Base-by-base conservation (phyloP, 257 asterid genomes). In the Cruciata laevipes region DNA sequence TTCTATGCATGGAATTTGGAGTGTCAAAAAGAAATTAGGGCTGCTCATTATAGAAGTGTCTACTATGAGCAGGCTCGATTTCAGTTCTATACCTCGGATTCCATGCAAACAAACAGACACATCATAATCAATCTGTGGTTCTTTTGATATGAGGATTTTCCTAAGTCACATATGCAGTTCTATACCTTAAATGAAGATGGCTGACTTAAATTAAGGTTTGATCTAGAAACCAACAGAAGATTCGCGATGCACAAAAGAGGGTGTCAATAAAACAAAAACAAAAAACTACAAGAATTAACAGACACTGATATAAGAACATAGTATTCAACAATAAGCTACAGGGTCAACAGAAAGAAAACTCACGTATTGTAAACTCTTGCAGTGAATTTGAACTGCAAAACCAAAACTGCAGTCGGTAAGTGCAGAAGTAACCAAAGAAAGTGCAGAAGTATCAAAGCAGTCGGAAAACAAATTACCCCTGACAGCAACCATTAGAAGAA, bases 341-440 rank as follows among this genome's bases (percentile, higher is more conserved):
- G 17, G 52, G 18, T 38, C 8, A 31, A 42, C 55, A n/a, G 44
- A 8, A 64, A 55, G 63, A 47, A 74, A 66, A 85, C 95, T 82
- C 83, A 89, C 96, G 98, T 66, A 91, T 89, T 24, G 98, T 89
- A 81, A 91, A 91, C 63, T 80, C 86, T 51, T 81, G 65, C 6
- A 82, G 89, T 42, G 85, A 67, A 77, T 81, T 84, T 3, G 90
- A 76, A 49, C 98, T 91, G 98, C 77, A 79, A 25, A 77, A 73
- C 11, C 18, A 67, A 27, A 64, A 21, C 16, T 33, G 30, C 30
- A 27, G 30, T 27, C 30, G 14, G 42, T 65, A 35, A 52, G 27
- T 18, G 30, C 30, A 27, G 30, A 27, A 27, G 30, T 27, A 27
- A 53, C 51, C 18, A n/a, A 33, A 27, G 32, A 32, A 18, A 17